Conservation (phyloP, 2,329 filamentous ascomycete genomes). For the Metarhizium brunneum region DNA sequence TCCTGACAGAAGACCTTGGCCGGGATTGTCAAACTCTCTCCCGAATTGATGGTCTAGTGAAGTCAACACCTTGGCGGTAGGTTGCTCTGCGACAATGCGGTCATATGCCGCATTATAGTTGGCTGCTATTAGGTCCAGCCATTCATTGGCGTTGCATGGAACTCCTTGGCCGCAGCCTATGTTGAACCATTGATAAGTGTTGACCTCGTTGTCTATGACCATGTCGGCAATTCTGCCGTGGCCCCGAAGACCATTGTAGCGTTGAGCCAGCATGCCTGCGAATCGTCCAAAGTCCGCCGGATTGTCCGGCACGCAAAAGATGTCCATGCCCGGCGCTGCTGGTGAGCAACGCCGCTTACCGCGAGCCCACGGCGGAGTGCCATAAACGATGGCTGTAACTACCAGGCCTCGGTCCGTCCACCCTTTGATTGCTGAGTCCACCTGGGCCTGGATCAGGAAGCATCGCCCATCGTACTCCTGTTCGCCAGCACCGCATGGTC, state of each 20-base stretch:
- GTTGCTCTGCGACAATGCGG: background rate
- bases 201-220: constrained; percentile 1
- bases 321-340: background rate
- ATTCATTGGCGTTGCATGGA: background rate
- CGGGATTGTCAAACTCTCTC: background rate
- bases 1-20: background rate
- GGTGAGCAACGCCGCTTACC: background rate
- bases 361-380: background rate
- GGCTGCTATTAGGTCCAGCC: background rate
- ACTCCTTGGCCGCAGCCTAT: constrained; percentile 1
- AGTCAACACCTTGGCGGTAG: background rate
- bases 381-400: background rate
- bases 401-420: background rate
- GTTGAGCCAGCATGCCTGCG: background rate
- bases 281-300: constrained; percentile 1
- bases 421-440: background rate
- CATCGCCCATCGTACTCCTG: constrained; percentile 2
- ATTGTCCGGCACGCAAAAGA: background rate
- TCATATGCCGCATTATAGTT: background rate
- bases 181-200: background rate
- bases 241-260: background rate
- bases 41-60: background rate
- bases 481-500: background rate
- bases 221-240: constrained; percentile 1
- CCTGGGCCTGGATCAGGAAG: background rate